Base-by-base conservation (phyloP, 805 yeast species). In the Pichia scutulata region DNA sequence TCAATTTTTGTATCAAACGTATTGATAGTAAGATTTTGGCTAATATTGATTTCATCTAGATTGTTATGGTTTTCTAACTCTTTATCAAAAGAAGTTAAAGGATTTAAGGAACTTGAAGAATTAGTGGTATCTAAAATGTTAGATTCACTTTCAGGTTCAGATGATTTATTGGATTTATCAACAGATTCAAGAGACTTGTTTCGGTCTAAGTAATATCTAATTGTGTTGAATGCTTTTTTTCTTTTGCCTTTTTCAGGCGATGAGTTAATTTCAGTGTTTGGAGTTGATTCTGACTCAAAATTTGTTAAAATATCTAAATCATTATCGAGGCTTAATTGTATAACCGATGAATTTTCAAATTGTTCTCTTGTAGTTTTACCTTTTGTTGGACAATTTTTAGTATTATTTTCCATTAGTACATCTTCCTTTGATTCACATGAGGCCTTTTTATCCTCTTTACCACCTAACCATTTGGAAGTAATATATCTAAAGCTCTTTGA, bases 151-250 rank as follows among this genome's bases (percentile, higher is more conserved):
- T 41, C 10, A 21, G 12, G 22, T 25, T 41, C 13, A 6, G 21
- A 18, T 39, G n/a, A 21, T 10, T 21, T 39, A 19, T 39, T n/a
- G 13, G n/a, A 21, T 10, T 21, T 39, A 19, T 39, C 22, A 21
- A 39, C 21, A 39, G 16, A 21, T 5, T 39, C 39, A 16, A 41
- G 40, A n/a, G 50, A 39, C 33, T 42, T 52, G 33, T 50, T 52
- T 44, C 47, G 39, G 13, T 46, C 49, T 18, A 46, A 39, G 36
- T 49, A 47, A 12, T 46, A 40, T 40, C 41, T 46, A 13, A 47
- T 43, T 8, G 51, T 47, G n/a, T 19, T 18, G 9, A 48, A 44
- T n/a, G 52, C 52, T 14, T 43, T 48, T 40, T 43, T 51, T 36
- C 46, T 43, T 36, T 39, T 51, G 6, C 44, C 7, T 18, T 28